A percentile compares a stretch with the other conserved stretches of the same genome.
Conservation (phyloP, 495 filamentous ascomycete genomes). For the Trichoderma asperelloides region DNA sequence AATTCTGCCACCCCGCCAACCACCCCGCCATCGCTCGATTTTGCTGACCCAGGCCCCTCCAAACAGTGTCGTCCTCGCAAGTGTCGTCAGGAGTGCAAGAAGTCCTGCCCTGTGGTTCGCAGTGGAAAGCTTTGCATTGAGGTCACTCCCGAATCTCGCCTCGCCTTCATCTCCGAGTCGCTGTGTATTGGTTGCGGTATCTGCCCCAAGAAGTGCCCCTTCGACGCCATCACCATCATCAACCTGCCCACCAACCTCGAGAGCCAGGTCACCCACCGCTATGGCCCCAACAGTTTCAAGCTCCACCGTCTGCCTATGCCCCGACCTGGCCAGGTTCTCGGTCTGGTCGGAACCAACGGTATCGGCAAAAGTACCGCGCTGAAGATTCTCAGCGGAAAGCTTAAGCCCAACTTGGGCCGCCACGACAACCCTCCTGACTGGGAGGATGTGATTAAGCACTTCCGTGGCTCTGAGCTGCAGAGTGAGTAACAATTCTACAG, state of each 20-base stretch:
- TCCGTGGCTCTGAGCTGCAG: conserved; percentile 93
- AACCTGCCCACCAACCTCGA: conserved; percentile 98
- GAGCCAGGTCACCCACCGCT: conserved; percentile 93
- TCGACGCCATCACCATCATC: conserved; percentile 98
- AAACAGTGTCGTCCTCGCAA: conserved; percentile 42
- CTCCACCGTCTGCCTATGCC: conserved; percentile 93
- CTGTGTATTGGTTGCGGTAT: conserved; percentile 98
- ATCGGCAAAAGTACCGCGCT: conserved; percentile 98
- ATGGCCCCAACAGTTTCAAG: conserved; percentile 99
- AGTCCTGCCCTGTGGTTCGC: conserved; percentile 92
- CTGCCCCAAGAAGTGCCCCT: conserved; percentile 98
- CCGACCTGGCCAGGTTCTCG: conserved; percentile 90
- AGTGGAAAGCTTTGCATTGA: conserved; percentile 97
- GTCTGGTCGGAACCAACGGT: conserved; percentile 97
- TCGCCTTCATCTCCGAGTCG: conserved; percentile 94
- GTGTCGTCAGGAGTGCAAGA: conserved; percentile 98
- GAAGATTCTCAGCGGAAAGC: conserved; percentile 94
- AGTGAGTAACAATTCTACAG: conserved; percentile 46
- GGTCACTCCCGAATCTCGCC: conserved; percentile 79
- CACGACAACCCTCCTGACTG: conserved; percentile 97
- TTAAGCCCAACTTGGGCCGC: conserved; percentile 93
- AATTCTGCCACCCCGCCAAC: conserved; percentile 9
- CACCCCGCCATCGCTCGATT: conserved; percentile 9
- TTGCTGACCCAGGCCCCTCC: not conserved
- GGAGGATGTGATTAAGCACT: conserved; percentile 98